Base-by-base conservation (phyloP, 1,284 basidiomycete species). In the Moniliophthora roreri region DNA sequence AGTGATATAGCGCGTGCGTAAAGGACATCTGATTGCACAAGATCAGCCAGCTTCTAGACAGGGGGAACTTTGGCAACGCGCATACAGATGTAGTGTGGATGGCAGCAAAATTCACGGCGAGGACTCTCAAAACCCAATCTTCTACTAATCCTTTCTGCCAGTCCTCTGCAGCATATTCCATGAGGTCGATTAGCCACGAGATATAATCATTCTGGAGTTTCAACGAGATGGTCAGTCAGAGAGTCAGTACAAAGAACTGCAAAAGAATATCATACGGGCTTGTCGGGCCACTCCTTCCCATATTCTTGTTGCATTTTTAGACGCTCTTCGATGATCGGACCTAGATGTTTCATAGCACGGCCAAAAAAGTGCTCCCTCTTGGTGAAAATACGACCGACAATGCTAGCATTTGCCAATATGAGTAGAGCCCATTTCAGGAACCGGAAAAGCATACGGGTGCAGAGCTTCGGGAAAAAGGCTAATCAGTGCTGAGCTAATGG, bases 1-100 rank as follows among this genome's bases (percentile, higher is more conserved):
- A 65, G 45, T 71, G 66, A 41, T 66, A 77, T 10, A 82, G 55
- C 6, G 66, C 62, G 51, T 47, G 37, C n/a, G 53, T 55, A 15
- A 55, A 48, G 15, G 53, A 39, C 51, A 41, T 41, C 40, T 53
- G 24, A 23, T 18, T 39, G n/a, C n/a, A n/a, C n/a, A 46, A 26
- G 20, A 18, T 28, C 18, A 15, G 24, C n/a, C n/a, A n/a, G n/a
- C n/a, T n/a, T n/a, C n/a, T n/a, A n/a, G n/a, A n/a, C n/a, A n/a
- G n/a, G n/a, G n/a, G n/a, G n/a, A 44, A 24, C 13, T 23, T 32
- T 44, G 15, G 5, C 20, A 24, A 34, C 4, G 7, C n/a, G 46
- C 40, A 8, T 5, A 24, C 11, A 23, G 54, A 55, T 3, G 54
- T 52, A 4, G 54, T 55, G 34, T 55, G 54, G 8, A 55, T 40